Evolutionary conservation across 805 yeast genomes (phyloP).

Genomic region (Limtongia smithiae): DNA sequence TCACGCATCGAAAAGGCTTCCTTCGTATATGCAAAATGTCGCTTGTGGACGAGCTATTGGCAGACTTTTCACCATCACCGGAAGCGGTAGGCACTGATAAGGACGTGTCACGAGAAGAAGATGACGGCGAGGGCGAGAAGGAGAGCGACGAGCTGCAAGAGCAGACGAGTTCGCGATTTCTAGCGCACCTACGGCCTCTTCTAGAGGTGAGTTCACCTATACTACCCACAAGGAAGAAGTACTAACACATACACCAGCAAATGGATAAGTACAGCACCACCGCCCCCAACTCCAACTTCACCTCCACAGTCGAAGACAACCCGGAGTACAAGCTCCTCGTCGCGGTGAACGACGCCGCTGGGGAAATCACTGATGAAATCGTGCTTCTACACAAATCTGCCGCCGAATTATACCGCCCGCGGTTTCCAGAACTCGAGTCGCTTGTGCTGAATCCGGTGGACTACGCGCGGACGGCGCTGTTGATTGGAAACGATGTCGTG

Average conservation of each 20-base stretch:
- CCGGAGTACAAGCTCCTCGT: slow-evolving; percentile 52
- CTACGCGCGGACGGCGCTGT: slow-evolving; percentile 51
- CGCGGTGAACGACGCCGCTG: slow-evolving; percentile 52
- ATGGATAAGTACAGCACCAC: slow-evolving; percentile 21
- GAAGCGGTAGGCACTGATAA: slow-evolving; percentile 17
- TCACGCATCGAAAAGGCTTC: too few relatives aligned
- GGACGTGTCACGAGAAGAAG: slow-evolving; percentile 28
- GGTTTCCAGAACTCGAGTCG: slow-evolving; percentile 69
- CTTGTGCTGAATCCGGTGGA: slow-evolving; percentile 60
- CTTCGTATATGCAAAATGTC: slow-evolving; percentile 32
- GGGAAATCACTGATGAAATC: slow-evolving; percentile 55
- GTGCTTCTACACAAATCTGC: slow-evolving; percentile 47
- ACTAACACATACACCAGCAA: slow-evolving; percentile 1
- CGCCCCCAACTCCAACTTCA: too few relatives aligned
- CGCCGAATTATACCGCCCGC: slow-evolving; percentile 50
- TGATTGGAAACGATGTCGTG: slow-evolving; percentile 50
- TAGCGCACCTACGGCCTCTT: slow-evolving; percentile 15
- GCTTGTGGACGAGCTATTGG: slow-evolving; percentile 42
- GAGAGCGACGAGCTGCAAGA: background rate
- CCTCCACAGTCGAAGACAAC: slow-evolving; percentile 35
- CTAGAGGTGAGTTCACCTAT: slow-evolving; percentile 9
- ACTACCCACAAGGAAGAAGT: too few relatives aligned
- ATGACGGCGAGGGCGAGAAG: slow-evolving; percentile 26
- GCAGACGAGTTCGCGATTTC: background rate
- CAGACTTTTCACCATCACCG: slow-evolving; percentile 34